A percentile compares a stretch with the other conserved stretches of the same genome.
Evolutionary conservation across 225 moss, liverwort and hornwort genomes (phyloP).

Genomic region (Thuidium tamariscinum): DNA sequence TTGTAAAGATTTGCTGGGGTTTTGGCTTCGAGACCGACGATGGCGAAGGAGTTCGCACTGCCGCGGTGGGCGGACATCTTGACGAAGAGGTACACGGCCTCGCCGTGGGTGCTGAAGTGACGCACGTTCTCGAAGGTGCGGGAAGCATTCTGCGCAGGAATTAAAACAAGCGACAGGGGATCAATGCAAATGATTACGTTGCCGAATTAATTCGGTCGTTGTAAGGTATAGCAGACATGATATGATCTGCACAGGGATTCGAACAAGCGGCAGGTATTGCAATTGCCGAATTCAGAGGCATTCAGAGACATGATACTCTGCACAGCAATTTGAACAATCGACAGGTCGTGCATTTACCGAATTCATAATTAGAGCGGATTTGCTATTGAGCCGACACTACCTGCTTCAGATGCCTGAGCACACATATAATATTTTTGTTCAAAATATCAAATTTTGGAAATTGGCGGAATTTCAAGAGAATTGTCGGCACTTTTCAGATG

Average conservation of each 20-base stretch:
- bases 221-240: neutral
- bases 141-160: neutral
- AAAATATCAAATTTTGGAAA: neutral
- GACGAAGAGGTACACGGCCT: conserved; percentile 50
- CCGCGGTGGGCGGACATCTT: conserved; percentile 77
- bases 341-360: neutral
- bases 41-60: conserved; percentile 46
- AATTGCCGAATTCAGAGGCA: neutral
- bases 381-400: too few relatives aligned
- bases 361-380: neutral
- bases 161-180: neutral
- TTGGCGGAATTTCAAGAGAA: neutral
- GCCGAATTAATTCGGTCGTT: too few relatives aligned
- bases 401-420: neutral
- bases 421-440: neutral
- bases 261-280: neutral
- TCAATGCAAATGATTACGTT: neutral
- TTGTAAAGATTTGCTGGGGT: conserved; percentile 32
- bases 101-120: conserved; percentile 19
- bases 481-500: neutral
- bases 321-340: neutral
- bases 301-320: too few relatives aligned
- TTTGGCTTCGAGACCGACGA: conserved; percentile 70
- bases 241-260: neutral
- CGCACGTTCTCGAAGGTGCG: neutral